Evolutionary conservation across 306 rosid species (phyloP), one percentile per base, ranked within the genome.

Genomic region (Malus sieversii): DNA sequence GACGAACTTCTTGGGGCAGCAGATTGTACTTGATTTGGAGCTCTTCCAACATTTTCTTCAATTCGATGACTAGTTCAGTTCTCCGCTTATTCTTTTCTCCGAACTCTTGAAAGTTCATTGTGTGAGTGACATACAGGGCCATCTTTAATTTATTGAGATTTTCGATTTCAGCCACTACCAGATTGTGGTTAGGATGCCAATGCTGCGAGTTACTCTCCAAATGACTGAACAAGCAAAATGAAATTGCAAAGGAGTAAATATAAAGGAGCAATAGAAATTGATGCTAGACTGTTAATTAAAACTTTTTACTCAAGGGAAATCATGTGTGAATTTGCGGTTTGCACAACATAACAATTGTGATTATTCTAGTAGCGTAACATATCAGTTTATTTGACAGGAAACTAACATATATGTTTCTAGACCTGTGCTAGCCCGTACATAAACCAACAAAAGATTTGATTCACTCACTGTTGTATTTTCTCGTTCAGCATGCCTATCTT

Each of bases 51-150:
- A 89, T 85, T 72, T 75, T 88, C 91, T 95, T 95, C 63, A 89
- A 3, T 86, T 90, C 97, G 46, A 92, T 64, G 53, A 90, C 80
- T 7, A 95, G 84, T 70, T 85, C 97, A 2, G 87, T 80, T 84
- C 95, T 87, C 74, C 97, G 76, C 55, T 63, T 84, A 77, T 68
- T 85, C 91, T 85, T 95, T 89, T 89, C 96, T 32, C 79, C 86
- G 52, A 40, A 90, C 4, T 90, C 87, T 86, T 92, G 99, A 66
- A 90, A 95, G 78, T 88, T 90, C 89, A 95, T 90, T 10, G 97
- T 95, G 90, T 95, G 99, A 51, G 20, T 86, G 30, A 83, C 78
- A 45, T 40, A 74, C 5, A 95, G 82, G 74, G 76, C 90, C 83
- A 95, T 79, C 82, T 89, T 89, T 11, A 95, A 78, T 88, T 84